phyloP scores from a whole-genome alignment of 2,329 filamentous ascomycete species.

The Penicillium sp. region DNA sequence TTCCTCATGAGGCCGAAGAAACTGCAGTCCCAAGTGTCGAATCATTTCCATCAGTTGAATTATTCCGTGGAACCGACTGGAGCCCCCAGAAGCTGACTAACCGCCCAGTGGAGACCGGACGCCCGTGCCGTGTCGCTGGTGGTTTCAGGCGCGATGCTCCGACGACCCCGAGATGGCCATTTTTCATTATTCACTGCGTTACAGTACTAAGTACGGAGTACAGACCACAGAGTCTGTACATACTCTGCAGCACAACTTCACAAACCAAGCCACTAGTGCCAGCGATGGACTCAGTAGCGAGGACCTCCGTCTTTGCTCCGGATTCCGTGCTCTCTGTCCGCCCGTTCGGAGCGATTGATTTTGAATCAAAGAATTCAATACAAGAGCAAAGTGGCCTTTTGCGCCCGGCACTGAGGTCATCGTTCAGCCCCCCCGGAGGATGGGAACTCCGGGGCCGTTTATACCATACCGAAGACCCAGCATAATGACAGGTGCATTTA shows the following conservation, averaged over 20 bases:
- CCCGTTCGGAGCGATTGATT: not conserved
- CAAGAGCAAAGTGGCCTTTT: constrained; percentile 2
- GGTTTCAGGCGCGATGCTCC: constrained; percentile 34
- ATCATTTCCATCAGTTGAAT: not conserved
- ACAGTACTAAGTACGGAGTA: not conserved
- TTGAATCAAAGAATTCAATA: not conserved
- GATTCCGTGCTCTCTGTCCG: not conserved
- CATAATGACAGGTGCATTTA: not conserved
- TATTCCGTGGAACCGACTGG: constrained; percentile 1
- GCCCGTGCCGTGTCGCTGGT: constrained; percentile 27
- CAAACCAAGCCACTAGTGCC: not conserved
- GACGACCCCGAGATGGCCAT: constrained; percentile 7
- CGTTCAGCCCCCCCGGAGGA: not conserved
- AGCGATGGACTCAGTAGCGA: not conserved
- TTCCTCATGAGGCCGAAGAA: not conserved
- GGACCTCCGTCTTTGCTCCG: not conserved
- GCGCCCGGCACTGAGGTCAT: not conserved
- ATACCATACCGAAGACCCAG: not conserved
- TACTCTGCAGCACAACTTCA: not conserved
- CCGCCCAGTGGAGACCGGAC: constrained; percentile 19
- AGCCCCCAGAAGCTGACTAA: constrained; percentile 13
- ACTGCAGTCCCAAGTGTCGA: not conserved
- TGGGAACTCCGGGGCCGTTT: not conserved
- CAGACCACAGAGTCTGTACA: too few species aligned
- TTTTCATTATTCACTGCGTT: not conserved